Evolutionary conservation across 805 yeast genomes (phyloP).

Genomic region (Komagataella pseudopastoris): DNA sequence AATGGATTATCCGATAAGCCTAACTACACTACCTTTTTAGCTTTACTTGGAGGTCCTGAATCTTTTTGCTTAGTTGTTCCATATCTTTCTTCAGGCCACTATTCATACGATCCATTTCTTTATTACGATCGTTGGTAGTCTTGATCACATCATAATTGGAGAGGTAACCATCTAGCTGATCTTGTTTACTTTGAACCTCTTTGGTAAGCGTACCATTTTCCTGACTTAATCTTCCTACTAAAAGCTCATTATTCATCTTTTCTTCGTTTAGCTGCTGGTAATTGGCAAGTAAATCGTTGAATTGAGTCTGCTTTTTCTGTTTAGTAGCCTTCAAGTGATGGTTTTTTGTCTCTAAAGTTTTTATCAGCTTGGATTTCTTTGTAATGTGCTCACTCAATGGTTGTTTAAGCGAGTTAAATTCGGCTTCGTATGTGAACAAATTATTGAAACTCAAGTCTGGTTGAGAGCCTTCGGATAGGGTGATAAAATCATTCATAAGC

Average conservation of each 20-base stretch:
- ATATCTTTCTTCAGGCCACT: conserved; percentile 14
- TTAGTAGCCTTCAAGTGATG: conserved; percentile 5
- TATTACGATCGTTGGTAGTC: conserved; percentile 16
- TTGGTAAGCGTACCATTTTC: conserved; percentile 9
- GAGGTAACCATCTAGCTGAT: conserved; percentile 10
- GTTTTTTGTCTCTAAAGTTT: background rate
- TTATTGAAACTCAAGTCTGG: background rate
- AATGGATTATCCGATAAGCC: background rate
- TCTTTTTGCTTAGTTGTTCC: conserved; percentile 9
- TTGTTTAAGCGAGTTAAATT: background rate
- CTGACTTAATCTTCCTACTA: conserved; percentile 8
- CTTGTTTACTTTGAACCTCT: conserved; percentile 5
- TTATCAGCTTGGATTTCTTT: background rate
- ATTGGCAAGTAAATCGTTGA: conserved; percentile 16
- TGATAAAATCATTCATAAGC: background rate
- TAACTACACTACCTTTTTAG: background rate
- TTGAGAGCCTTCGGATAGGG: background rate
- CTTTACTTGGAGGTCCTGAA: conserved; percentile 6
- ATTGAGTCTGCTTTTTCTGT: conserved; percentile 7
- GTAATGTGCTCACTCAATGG: background rate
- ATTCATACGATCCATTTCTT: conserved; percentile 14
- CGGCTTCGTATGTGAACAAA: background rate
- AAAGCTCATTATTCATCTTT: conserved; percentile 13
- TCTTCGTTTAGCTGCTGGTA: conserved; percentile 20
- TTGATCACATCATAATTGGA: conserved; percentile 19